Evolutionary conservation across 2,329 filamentous ascomycete genomes (phyloP).

Genomic region (Penicillium hesseltinei): DNA sequence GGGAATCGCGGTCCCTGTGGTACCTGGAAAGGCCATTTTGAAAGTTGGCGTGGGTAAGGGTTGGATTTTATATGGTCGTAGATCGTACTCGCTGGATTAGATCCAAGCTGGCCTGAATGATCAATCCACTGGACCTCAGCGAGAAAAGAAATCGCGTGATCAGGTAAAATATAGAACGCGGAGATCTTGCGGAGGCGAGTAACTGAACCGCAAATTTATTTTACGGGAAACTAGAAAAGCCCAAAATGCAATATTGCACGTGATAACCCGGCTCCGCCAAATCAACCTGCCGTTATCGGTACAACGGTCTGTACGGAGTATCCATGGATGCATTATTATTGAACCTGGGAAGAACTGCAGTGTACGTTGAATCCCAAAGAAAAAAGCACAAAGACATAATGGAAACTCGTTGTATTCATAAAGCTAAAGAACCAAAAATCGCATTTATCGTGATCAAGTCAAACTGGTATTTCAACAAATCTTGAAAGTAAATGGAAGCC

Average conservation of each 20-base stretch:
- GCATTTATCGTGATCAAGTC: not conserved
- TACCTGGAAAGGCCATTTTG: conserved; percentile 39
- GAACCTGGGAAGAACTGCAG: no score
- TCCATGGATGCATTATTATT: no score
- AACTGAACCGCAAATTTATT: conserved; percentile 35
- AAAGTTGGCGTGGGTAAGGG: not conserved
- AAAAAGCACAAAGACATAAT: not conserved
- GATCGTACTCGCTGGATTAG: not conserved
- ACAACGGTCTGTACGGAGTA: not conserved
- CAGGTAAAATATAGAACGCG: conserved; percentile 14
- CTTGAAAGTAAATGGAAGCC: not conserved
- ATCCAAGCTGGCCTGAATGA: not conserved
- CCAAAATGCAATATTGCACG: conserved; percentile 21
- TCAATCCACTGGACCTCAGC: not conserved
- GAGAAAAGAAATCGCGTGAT: conserved; percentile 2
- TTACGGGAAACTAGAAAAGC: conserved; percentile 22
- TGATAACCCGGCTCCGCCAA: conserved; percentile 12
- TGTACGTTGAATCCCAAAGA: not conserved
- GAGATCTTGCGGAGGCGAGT: conserved; percentile 34
- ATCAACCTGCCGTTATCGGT: conserved; percentile 3
- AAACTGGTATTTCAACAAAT: conserved; percentile 5
- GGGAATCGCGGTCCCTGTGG: conserved; percentile 34
- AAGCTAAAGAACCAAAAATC: not conserved
- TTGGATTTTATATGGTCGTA: not conserved
- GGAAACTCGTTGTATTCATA: not conserved